Evolutionary conservation across 1,139 yeast species (phyloP), one percentile per base, ranked within the genome.

Genomic region (Kurtzmaniella natalensis): DNA sequence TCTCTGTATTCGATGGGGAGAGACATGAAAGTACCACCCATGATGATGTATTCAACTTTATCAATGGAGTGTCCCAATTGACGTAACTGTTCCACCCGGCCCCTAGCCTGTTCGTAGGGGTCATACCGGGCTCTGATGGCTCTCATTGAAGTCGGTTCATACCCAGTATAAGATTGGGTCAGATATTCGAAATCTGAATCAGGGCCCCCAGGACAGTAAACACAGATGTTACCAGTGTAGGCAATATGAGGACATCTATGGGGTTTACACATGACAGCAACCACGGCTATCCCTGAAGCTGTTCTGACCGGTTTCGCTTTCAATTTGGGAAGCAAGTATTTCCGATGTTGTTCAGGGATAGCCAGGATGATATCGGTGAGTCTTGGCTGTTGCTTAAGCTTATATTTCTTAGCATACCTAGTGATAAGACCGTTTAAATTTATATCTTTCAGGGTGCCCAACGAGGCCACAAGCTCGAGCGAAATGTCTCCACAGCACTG

Each of bases 11-110:
- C 92, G 31, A 78, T 75, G 8, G 96, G 94, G 41, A 92, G 69
- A 6, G 95, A 84, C 99, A 92, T 92, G 55, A 92, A 92, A 0
- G 99, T 92, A 43, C 99, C 99, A 36, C 99, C 99, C 99, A 92
- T 92, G 46, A 92, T 82, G 44, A 92, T 92, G 56, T 92, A 92
- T 58, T 92, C 99, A 10, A 92, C 98, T 58, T 92, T 92, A 56
- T 92, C 98, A 35, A 92, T 92, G 2, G 95, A 82, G 55, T 92
- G 99, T 13, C 99, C 99, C 44, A 92, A 70, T 58, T 84, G 96
- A 47, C 96, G 76, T 44, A 92, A 71, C 64, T 92, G 99, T 52
- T 92, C 99, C 30, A 92, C 82, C 57, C 99, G 78, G 30, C 99
- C 99, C 56, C 98, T 73, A 2, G 98, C 97, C 59, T 92, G 99